A percentile compares a stretch with the other conserved stretches of the same genome.
phyloP scores from a whole-genome alignment of 768 basidiomycete genomes.

The Tulasnella sp. region DNA sequence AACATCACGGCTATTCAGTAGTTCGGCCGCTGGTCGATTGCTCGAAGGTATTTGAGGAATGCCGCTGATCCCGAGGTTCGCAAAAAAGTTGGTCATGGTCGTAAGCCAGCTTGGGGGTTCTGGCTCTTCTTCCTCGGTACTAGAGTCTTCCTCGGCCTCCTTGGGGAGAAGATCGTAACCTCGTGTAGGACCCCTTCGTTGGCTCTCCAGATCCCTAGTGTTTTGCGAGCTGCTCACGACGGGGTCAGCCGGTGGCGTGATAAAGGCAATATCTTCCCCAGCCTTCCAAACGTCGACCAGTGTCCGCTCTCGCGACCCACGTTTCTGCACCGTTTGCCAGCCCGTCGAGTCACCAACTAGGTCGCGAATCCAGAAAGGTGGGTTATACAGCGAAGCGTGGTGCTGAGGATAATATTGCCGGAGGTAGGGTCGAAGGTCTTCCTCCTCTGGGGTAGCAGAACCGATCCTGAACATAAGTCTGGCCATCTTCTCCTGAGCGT shows the following conservation, averaged over 20 bases:
- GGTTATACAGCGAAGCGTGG: constrained; percentile 47
- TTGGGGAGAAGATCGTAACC: neutral
- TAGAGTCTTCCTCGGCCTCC: neutral
- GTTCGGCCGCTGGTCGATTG: constrained; percentile 46
- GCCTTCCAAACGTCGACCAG: constrained; percentile 58
- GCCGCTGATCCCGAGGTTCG: constrained; percentile 43
- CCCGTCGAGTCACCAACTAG: constrained; percentile 37
- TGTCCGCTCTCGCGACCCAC: neutral
- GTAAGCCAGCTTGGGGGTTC: neutral
- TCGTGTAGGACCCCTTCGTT: neutral
- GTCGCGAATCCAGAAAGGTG: constrained; percentile 55
- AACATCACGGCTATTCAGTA: constrained; percentile 48
- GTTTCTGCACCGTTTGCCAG: neutral
- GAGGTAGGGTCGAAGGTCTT: constrained; percentile 52
- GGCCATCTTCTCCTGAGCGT: constrained; percentile 53
- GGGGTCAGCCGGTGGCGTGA: constrained; percentile 4
- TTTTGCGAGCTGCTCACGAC: neutral
- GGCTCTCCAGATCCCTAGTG: neutral
- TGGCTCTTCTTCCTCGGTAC: neutral
- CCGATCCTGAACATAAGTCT: constrained; percentile 52
- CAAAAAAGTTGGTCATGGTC: neutral
- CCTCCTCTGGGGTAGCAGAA: constrained; percentile 45
- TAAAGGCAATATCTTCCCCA: constrained; percentile 54
- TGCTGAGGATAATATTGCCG: constrained; percentile 55
- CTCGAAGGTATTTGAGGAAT: constrained; percentile 49